These are phyloP conservation scores for Neurospora sp. DNA, from an alignment of 495 filamentous ascomycete species.

Conservation along the genomic window DNA sequence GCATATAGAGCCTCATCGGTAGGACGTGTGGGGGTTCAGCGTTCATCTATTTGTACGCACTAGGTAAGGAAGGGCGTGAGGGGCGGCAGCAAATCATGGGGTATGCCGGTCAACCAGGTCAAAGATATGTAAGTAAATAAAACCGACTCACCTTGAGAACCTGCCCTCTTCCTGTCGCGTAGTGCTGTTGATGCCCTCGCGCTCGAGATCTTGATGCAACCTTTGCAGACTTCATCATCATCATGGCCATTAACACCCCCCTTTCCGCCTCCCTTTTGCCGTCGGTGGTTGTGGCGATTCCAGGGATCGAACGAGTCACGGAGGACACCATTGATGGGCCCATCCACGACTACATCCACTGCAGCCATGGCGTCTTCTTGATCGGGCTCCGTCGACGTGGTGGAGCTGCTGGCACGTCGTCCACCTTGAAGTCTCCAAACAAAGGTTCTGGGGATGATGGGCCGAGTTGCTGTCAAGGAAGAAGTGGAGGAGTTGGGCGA, in stretches of 20 bases:
- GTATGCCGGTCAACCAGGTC: not conserved
- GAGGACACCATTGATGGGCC: conserved; percentile 3
- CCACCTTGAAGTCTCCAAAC: conserved; percentile 21
- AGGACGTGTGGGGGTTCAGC: not conserved
- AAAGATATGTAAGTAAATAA: not conserved
- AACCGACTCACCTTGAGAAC: conserved; percentile 12
- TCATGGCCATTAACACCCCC: not conserved
- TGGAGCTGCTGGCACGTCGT: conserved; percentile 9
- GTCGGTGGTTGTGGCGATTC: conserved; percentile 4
- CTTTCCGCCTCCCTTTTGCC: not conserved
- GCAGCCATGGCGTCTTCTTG: conserved; percentile 13
- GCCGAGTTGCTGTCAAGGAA: not conserved
- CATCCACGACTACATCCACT: conserved; percentile 11
- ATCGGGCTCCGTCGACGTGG: not conserved
- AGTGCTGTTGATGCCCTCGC: conserved; percentile 11
- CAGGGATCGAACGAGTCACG: conserved; percentile 22
- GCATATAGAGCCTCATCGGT: not conserved
- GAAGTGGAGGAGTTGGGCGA: conserved; percentile 8
- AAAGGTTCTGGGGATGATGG: conserved; percentile 9
- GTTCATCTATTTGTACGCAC: no score
- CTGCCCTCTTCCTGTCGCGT: not conserved
- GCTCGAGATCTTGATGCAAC: conserved; percentile 21
- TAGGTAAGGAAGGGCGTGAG: not conserved
- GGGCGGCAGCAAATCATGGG: not conserved
- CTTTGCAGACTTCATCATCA: conserved; percentile 15